Conservation (phyloP, 1,139 yeast genomes). For the Scheffersomyces cryptocercus region DNA sequence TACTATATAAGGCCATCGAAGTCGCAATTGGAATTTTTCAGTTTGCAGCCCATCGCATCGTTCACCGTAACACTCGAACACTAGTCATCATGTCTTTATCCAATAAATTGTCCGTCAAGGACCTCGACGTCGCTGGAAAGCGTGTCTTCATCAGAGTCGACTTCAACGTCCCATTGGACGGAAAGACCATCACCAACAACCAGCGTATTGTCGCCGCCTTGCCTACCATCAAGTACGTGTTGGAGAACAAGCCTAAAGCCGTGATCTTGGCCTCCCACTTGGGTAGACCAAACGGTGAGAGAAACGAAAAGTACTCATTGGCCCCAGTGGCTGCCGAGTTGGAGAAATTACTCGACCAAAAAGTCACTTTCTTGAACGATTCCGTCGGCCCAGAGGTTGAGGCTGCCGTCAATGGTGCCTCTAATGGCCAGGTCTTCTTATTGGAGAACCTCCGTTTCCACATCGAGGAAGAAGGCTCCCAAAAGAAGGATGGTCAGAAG, state of each 20-base stretch:
- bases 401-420: constrained; percentile 66
- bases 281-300: constrained; percentile 97
- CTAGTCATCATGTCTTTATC: constrained; percentile 73
- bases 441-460: constrained; percentile 97
- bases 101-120: constrained; percentile 87
- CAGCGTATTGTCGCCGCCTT: constrained; percentile 98
- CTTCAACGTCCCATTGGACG: constrained; percentile 97
- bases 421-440: constrained; percentile 72
- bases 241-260: constrained; percentile 86
- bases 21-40: too few species aligned
- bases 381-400: constrained; percentile 89
- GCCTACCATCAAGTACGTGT: constrained; percentile 92
- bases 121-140: constrained; percentile 80
- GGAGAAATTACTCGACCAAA: constrained; percentile 62
- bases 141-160: constrained; percentile 96
- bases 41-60: too few species aligned
- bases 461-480: constrained; percentile 92
- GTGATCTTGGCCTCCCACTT: constrained; percentile 91
- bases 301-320: constrained; percentile 77
- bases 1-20: too few species aligned
- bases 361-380: constrained; percentile 80
- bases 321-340: constrained; percentile 91
- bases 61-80: neutral
- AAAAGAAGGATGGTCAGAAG: constrained; percentile 83
- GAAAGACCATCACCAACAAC: constrained; percentile 94